A percentile compares a stretch with the other conserved stretches of the same genome.
Conservation (phyloP, 78 protist genomes). For the Mantamonas sphyraenae region DNA sequence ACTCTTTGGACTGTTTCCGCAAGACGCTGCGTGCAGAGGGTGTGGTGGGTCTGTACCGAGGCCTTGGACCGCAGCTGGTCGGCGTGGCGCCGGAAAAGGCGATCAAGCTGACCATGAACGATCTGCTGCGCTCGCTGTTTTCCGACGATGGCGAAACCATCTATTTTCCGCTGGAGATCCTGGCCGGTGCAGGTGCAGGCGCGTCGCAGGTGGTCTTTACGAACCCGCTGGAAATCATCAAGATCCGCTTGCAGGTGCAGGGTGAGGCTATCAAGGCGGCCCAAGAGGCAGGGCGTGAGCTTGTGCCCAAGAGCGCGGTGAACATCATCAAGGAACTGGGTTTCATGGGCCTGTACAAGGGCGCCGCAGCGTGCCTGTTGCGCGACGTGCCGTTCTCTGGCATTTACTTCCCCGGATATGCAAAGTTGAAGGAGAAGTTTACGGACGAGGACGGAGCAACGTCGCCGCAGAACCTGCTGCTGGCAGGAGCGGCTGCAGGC, state of each 20-base stretch:
- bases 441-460: conserved; percentile 40
- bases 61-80: conserved; percentile 67
- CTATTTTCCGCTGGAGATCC: conserved; percentile 59
- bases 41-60: conserved; percentile 48
- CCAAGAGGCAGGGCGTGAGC: conserved; percentile 1
- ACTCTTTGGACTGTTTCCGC: conserved; percentile 58
- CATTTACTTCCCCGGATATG: conserved; percentile 70
- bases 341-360: conserved; percentile 59
- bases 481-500: conserved; percentile 69
- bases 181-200: conserved; percentile 73
- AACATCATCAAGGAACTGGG: conserved; percentile 46
- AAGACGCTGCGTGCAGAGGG: conserved; percentile 49
- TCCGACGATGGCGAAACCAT: conserved; percentile 20
- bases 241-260: conserved; percentile 65
- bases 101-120: conserved; percentile 68
- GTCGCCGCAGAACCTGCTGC: conserved; percentile 31
- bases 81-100: conserved; percentile 85
- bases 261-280: neutral
- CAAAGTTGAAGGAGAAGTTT: conserved; percentile 41
- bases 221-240: conserved; percentile 77
- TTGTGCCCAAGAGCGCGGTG: conserved; percentile 30
- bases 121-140: conserved; percentile 42
- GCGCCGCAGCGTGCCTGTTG: conserved; percentile 61
- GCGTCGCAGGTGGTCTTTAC: conserved; percentile 65
- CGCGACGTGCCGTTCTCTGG: conserved; percentile 76